Conservation (phyloP, 2,329 filamentous ascomycete species). For the Arthroderma sp. region DNA sequence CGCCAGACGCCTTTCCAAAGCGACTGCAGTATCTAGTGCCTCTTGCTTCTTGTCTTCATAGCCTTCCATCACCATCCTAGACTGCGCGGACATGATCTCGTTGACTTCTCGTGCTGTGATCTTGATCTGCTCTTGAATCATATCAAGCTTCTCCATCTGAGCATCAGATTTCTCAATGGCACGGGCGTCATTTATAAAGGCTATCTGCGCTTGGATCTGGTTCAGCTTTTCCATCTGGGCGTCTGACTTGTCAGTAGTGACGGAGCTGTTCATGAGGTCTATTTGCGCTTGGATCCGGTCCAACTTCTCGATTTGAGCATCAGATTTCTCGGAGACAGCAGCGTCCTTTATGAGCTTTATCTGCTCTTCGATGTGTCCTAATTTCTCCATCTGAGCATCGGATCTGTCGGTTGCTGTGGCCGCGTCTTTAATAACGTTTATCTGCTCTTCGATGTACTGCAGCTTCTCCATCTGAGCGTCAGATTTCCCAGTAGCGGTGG, state of each 20-base stretch:
- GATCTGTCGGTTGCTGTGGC: slow-evolving; percentile 67
- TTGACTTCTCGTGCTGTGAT: slow-evolving; percentile 73
- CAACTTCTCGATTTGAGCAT: slow-evolving; percentile 52
- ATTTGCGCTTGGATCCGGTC: slow-evolving; percentile 78
- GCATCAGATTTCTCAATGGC: slow-evolving; percentile 55
- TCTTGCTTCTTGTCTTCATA: slow-evolving; percentile 67
- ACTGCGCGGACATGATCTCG: slow-evolving; percentile 66
- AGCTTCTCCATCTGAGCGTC: slow-evolving; percentile 66
- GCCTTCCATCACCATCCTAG: slow-evolving; percentile 59
- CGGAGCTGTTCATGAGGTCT: slow-evolving; percentile 29
- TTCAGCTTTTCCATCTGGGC: slow-evolving; percentile 71
- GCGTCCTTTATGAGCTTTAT: slow-evolving; percentile 57
- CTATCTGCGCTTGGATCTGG: slow-evolving; percentile 73
- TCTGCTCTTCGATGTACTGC: slow-evolving; percentile 78
- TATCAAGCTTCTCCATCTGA: slow-evolving; percentile 70
- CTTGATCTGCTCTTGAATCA: slow-evolving; percentile 78
- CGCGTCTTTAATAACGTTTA: slow-evolving; percentile 69
- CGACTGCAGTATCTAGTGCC: slow-evolving; percentile 63
- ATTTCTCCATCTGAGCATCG: slow-evolving; percentile 59
- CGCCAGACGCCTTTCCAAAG: slow-evolving; percentile 61
- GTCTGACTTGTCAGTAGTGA: slow-evolving; percentile 55
- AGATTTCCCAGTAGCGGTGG: slow-evolving; percentile 51
- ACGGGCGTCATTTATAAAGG: slow-evolving; percentile 33
- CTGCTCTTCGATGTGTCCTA: slow-evolving; percentile 67
- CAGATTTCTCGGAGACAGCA: slow-evolving; percentile 45